Base-by-base conservation (phyloP, 2,329 filamentous ascomycete species). In the Colletotrichum truncatum region DNA sequence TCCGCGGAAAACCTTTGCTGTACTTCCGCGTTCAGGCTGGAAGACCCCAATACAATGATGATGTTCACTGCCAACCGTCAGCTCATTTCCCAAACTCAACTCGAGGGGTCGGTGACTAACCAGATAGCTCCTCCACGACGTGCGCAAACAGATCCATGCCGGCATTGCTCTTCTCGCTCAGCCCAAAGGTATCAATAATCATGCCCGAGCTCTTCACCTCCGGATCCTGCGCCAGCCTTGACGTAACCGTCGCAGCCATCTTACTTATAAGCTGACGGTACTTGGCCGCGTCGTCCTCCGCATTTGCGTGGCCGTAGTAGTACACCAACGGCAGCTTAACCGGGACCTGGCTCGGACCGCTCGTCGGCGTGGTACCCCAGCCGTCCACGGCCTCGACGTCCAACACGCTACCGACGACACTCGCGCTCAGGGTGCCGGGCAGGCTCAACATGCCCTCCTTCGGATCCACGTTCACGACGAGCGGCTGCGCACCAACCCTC, bases 241-340 rank as follows among this genome's bases (percentile, higher is more conserved):
- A 92, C 25, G 90, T 92, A 4, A 93, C 91, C 8, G 92, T 91
- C 16, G 95, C 85, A 0, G 93, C 94, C 74, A 98, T 83, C 67
- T 91, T 87, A 46, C 91, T 92, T 23, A 93, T 82, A 66, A 98
- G 80, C 11, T 90, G 86, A 73, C 89, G 91, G 80, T 92, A 98
- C 43, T 95, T 80, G 32, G 83, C 85, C 0, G 87, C 84, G 66
- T 93, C 91, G 52, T 93, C 91, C 70, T 93, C 90, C 1, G 93
- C 87, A 67, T 84, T 89, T 55, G 87, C 84, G 68, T 91, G 83
- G 14, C 96, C 95, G 76, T 93, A 97, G 77, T 94, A 93, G 75
- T 97, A 97, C 26, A 95, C 93, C 57, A 99, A 81, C 5, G 96
- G 96, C 71, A 97, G 84, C 82, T 98, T 98, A 55, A 97, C 93